Evolutionary conservation across 257 asterid species (phyloP).

Genomic region (Petrea volubilis): DNA sequence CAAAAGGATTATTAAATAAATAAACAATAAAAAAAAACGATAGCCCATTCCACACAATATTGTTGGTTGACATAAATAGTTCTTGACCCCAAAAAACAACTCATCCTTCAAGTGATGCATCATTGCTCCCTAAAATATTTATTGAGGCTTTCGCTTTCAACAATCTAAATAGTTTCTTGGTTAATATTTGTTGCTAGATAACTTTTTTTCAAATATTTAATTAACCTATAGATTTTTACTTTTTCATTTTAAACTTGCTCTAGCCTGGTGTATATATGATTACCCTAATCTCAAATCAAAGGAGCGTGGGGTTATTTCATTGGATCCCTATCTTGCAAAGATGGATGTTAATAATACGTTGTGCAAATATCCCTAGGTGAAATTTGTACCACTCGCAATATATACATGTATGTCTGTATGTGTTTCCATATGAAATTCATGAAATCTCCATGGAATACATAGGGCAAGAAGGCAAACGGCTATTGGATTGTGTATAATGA

Average conservation of each 20-base stretch:
- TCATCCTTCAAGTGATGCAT: not conserved
- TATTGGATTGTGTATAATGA: too few species aligned
- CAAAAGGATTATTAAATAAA: not conserved
- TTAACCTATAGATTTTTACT: not conserved
- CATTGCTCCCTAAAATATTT: slow-evolving; percentile 13
- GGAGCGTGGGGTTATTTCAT: not conserved
- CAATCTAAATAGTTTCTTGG: not conserved
- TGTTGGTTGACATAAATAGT: not conserved
- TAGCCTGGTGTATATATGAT: not conserved
- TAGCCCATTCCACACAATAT: not conserved
- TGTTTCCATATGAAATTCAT: too few species aligned
- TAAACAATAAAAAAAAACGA: too few species aligned
- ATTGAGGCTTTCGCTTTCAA: slow-evolving; percentile 8
- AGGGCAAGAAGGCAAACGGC: too few species aligned
- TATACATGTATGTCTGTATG: too few species aligned
- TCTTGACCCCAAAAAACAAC: slow-evolving; percentile 3
- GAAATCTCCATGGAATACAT: too few species aligned
- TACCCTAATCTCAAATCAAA: not conserved
- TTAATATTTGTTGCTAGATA: slow-evolving; percentile 13
- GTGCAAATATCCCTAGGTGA: too few species aligned
- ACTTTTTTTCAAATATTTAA: not conserved
- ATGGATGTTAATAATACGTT: not conserved
- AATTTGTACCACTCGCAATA: too few species aligned
- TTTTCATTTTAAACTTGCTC: not conserved
- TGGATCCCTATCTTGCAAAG: slow-evolving; percentile 2